Base-by-base conservation (phyloP, 805 yeast species). In the Saccharomycopsis selenospora region DNA sequence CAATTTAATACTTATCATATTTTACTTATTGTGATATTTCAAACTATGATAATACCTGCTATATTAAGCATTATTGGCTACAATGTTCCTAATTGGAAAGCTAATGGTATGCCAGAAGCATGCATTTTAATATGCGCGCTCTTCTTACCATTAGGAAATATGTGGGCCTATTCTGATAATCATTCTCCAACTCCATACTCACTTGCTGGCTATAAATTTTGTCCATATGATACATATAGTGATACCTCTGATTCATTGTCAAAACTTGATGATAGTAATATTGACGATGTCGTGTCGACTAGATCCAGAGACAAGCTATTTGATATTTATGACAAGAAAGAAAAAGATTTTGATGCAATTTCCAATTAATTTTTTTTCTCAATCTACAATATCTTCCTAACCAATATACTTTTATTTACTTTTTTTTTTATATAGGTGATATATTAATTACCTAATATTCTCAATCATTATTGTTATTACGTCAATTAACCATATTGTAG, bases 1-100 rank as follows among this genome's bases (percentile, higher is more conserved):
- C 95, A 87, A 61, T 87, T 90, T 59, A 90, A 83, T 53, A 79
- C 85, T 23, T 77, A 85, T 61, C 96, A 88, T 61, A 78, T 89
- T 29, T 65, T 93, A 41, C 66, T 87, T 50, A 82, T 90, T 47
- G 86, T 86, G 91, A 69, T 87, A 0, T 66, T 79, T 11, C 98
- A 93, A 63, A 80, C 95, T 0, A 75, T 90, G 73, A 62, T 89
- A 7, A 66, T 87, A 17, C 97, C 98, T 2, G 77, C 93, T 0
- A 63, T 81, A 8, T 57, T 91, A 44, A 76, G 83, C 27, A 71
- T 88, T 42, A 59, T 80, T 28, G 76, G 82, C 20, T 75, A 73
- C 48, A 66, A 73, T 2, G 58, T 68, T 27, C 57, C 64, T 20
- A 48, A 63, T 22, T 55, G 57, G 43, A 54, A 65, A 22, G 56